Percentiles rank a stretch among this genome's conserved stretches.
These are phyloP conservation scores for Zoysia pacifica DNA, from an alignment of 176 grass and related monocot genomes.

Conservation along the genomic window DNA sequence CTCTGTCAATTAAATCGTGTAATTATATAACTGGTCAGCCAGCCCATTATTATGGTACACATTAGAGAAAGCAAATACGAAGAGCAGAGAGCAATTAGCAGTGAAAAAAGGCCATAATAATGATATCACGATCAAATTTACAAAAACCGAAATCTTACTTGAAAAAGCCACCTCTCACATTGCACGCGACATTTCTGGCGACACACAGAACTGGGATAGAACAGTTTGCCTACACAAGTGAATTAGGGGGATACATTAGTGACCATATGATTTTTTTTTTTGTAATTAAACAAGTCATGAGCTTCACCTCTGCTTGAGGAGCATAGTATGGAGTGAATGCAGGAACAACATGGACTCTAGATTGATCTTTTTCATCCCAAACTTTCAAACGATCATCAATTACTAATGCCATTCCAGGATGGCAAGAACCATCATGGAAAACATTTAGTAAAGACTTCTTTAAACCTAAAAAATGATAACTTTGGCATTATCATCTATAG, in stretches of 20 bases:
- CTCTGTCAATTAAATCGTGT: slow-evolving; percentile 53
- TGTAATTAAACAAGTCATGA: slow-evolving; percentile 27
- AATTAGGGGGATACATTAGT: slow-evolving; percentile 29
- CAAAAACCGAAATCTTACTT: slow-evolving; percentile 64
- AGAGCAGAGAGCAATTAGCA: slow-evolving; percentile 17
- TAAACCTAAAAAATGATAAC: slow-evolving; percentile 48
- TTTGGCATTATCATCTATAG: slow-evolving; percentile 30
- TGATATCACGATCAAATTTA: slow-evolving; percentile 29
- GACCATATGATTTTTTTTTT: slow-evolving; percentile 11
- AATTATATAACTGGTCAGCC: slow-evolving; percentile 23
- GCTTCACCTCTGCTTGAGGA: slow-evolving; percentile 89
- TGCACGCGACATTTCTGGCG: slow-evolving; percentile 98
- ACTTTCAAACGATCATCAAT: slow-evolving; percentile 98
- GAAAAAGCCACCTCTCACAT: slow-evolving; percentile 96
- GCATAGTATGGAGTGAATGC: slow-evolving; percentile 98
- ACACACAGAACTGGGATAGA: slow-evolving; percentile 85
- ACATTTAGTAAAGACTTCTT: slow-evolving; percentile 91
- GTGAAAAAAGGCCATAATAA: slow-evolving; percentile 19
- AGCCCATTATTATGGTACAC: neutral
- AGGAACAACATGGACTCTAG: slow-evolving; percentile 93
- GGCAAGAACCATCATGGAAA: slow-evolving; percentile 90
- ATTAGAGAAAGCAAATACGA: slow-evolving; percentile 16
- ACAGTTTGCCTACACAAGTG: slow-evolving; percentile 62
- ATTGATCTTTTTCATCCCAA: slow-evolving; percentile 99
- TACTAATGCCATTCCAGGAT: slow-evolving; percentile 95